Evolutionary conservation across 345 rosid genomes (phyloP).

Genomic region (Hibiscus mutabilis): DNA sequence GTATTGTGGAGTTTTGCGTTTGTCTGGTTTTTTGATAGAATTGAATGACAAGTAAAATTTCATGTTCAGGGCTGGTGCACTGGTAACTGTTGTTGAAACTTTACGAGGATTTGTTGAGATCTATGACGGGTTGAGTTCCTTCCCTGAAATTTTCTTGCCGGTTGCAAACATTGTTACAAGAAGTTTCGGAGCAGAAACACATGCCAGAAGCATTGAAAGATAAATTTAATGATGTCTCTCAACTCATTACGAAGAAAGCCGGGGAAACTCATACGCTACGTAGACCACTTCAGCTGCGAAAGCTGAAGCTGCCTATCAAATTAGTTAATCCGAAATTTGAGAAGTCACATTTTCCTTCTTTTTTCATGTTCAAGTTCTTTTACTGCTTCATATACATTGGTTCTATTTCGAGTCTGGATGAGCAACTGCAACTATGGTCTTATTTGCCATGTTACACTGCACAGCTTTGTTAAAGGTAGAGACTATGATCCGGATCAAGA

Average conservation of each 20-base stretch:
- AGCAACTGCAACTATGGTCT: conserved; percentile 3
- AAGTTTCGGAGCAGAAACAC: conserved; percentile 47
- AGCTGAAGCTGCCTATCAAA: conserved; percentile 69
- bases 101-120: conserved; percentile 52
- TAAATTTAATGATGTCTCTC: conserved; percentile 40
- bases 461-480: conserved; percentile 83
- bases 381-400: background rate
- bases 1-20: background rate
- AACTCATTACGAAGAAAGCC: conserved; percentile 48
- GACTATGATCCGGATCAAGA: conserved; percentile 92
- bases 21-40: conserved; percentile 18
- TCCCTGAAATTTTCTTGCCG: conserved; percentile 72
- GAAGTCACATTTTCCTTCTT: background rate
- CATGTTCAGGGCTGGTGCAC: conserved; percentile 55
- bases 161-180: conserved; percentile 41
- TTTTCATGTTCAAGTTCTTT: background rate
- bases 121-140: conserved; percentile 51
- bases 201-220: conserved; percentile 45
- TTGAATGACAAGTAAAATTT: background rate
- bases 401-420: background rate
- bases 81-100: conserved; percentile 56
- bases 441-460: conserved; percentile 27
- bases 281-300: conserved; percentile 68
- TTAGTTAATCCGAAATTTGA: conserved; percentile 75
- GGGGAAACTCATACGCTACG: conserved; percentile 43